Evolutionary conservation across 2,329 filamentous ascomycete species (phyloP), one percentile per base, ranked within the genome.

Genomic region (Penicillium sp.): DNA sequence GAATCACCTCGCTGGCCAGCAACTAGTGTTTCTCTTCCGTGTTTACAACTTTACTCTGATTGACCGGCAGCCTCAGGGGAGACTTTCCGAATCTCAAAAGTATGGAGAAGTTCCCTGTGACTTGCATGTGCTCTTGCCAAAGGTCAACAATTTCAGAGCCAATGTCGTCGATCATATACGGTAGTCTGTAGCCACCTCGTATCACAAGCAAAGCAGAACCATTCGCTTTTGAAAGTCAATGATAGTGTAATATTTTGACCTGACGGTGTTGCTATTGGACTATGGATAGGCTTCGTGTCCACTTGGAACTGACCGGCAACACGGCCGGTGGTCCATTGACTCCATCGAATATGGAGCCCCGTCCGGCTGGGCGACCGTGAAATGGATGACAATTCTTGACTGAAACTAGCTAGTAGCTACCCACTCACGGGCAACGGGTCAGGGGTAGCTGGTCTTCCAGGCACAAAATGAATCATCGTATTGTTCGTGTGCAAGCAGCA

Each of bases 201-300:
- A 19, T 49, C 11, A 16, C 24, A 39, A 44, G 44, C 19, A 37
- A 53, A 53, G 40, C 24, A n/a, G 16, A n/a, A 46, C 36, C 41
- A 59, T 56, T 41, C 31, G 9, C 31, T 3, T 10, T 31, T 9
- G 6, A 9, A 3, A 55, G 58, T 50, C 47, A 55, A 39, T 39
- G 54, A 50, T 50, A 58, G 52, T 46, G 55, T 44, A 24, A 36
- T 35, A 47, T 50, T 44, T n/a, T n/a, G 24, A 18, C 27, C 14
- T 57, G 24, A 44, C 41, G 18, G 55, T 16, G 35, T 24, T 55
- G 14, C 31, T 18, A 64, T 61, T 61, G 62, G 58, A 19, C 27
- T 54, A 1, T 31, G 43, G 14, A 59, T 58, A 63, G 63, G 58
- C 58, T 64, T 63, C 35, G 27, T 55, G 24, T 36, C 60, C 61